These are phyloP conservation scores for Cladorrhinum sp. DNA, from an alignment of 2,329 filamentous ascomycete genomes.

Conservation along the genomic window DNA sequence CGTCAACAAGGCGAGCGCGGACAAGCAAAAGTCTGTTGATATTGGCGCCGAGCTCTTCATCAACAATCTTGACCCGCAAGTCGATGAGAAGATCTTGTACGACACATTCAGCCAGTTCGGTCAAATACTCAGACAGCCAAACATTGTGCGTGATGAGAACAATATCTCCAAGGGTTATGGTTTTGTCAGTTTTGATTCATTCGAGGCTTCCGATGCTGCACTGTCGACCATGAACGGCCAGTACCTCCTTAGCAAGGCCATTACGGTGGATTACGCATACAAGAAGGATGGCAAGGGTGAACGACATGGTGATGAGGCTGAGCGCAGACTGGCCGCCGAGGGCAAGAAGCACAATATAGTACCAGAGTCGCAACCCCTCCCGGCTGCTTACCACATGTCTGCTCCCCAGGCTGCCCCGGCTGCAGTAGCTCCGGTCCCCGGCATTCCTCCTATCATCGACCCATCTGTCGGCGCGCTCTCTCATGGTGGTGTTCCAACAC, in stretches of 20 bases:
- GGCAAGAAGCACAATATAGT: slow-evolving; percentile 93
- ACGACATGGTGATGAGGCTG: slow-evolving; percentile 89
- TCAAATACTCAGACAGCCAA: slow-evolving; percentile 76
- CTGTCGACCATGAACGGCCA: slow-evolving; percentile 92
- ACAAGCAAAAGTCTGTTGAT: slow-evolving; percentile 90
- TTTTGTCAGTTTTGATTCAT: slow-evolving; percentile 89
- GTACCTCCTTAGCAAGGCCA: slow-evolving; percentile 95
- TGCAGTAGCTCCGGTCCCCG: slow-evolving; percentile 22
- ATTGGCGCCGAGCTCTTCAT: slow-evolving; percentile 97
- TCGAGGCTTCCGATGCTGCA: slow-evolving; percentile 89
- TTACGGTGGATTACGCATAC: slow-evolving; percentile 96
- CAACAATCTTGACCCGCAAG: slow-evolving; percentile 90
- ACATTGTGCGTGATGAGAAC: slow-evolving; percentile 86
- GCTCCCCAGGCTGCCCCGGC: slow-evolving; percentile 26
- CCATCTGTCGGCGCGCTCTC: slow-evolving; percentile 20
- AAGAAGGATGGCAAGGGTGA: slow-evolving; percentile 99
- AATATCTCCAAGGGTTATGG: slow-evolving; percentile 92
- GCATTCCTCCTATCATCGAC: slow-evolving; percentile 17
- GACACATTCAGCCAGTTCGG: slow-evolving; percentile 93
- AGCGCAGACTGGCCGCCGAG: slow-evolving; percentile 85
- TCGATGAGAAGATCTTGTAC: slow-evolving; percentile 93
- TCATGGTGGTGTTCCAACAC: slow-evolving; percentile 24
- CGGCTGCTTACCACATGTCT: slow-evolving; percentile 65
- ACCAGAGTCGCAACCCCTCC: slow-evolving; percentile 72
- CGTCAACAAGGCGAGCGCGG: slow-evolving; percentile 88